phyloP scores from a whole-genome alignment of 169 alveolate species.

The Cryptosporidium sp. region DNA sequence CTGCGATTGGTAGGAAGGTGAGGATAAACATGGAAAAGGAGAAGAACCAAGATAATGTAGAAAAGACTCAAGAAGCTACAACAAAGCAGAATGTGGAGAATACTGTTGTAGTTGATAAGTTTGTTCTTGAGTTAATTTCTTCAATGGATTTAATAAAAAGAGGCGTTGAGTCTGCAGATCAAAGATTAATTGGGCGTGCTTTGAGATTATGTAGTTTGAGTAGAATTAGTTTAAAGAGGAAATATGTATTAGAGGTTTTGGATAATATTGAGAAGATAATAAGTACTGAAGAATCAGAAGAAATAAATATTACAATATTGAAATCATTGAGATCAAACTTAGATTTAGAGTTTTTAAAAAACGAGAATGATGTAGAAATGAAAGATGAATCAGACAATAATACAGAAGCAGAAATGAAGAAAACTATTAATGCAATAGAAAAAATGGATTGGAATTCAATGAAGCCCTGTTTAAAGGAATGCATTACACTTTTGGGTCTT shows the following conservation, averaged over 20 bases:
- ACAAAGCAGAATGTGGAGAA: neutral
- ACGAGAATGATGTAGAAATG: slow-evolving; percentile 29
- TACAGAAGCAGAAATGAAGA: neutral
- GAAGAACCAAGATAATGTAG: neutral
- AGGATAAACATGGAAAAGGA: slow-evolving; percentile 5
- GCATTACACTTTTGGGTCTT: slow-evolving; percentile 79
- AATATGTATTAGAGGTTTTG: slow-evolving; percentile 3
- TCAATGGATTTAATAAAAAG: slow-evolving; percentile 55
- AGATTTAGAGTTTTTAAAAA: neutral
- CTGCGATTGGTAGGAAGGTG: neutral
- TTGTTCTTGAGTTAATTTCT: slow-evolving; percentile 27
- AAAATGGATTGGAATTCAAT: slow-evolving; percentile 75
- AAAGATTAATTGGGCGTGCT: slow-evolving; percentile 72
- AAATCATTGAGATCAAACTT: neutral
- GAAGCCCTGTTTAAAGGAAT: slow-evolving; percentile 41
- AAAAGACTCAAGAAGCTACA: slow-evolving; percentile 3
- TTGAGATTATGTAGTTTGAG: slow-evolving; percentile 28
- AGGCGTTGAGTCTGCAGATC: slow-evolving; percentile 62
- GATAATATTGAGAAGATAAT: neutral
- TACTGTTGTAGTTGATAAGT: neutral
- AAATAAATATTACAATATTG: neutral
- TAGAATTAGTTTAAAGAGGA: neutral
- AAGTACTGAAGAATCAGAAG: neutral
- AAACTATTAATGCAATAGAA: neutral
- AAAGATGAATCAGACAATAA: neutral